A percentile compares a stretch with the other conserved stretches of the same genome.
Evolutionary conservation across 1,139 yeast species (phyloP).

Genomic region (Protomyces inouyei): DNA sequence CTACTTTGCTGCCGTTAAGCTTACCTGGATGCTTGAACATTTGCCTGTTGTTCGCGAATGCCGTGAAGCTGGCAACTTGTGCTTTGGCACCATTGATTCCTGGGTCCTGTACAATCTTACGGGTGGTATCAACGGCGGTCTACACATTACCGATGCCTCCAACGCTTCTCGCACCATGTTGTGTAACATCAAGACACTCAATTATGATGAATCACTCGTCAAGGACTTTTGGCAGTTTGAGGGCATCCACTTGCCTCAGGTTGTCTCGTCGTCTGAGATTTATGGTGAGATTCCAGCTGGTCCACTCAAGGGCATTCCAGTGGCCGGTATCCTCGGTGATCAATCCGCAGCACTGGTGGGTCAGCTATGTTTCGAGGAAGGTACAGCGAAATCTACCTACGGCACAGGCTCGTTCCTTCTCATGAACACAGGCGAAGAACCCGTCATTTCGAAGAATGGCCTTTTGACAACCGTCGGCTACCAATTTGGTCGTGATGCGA

Average conservation of each 20-base stretch:
- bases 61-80: slow-evolving; percentile 69
- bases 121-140: slow-evolving; percentile 46
- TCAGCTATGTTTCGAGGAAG: slow-evolving; percentile 75
- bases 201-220: slow-evolving; percentile 72
- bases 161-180: slow-evolving; percentile 90
- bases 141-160: slow-evolving; percentile 72
- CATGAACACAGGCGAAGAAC: slow-evolving; percentile 71
- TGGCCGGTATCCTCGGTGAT: slow-evolving; percentile 90
- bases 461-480: slow-evolving; percentile 84
- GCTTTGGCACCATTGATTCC: slow-evolving; percentile 92
- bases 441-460: slow-evolving; percentile 63
- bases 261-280: slow-evolving; percentile 71
- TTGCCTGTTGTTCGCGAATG: slow-evolving; percentile 62
- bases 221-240: slow-evolving; percentile 65
- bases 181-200: slow-evolving; percentile 71
- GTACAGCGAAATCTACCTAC: slow-evolving; percentile 93
- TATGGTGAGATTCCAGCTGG: slow-evolving; percentile 54
- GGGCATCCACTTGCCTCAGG: slow-evolving; percentile 62
- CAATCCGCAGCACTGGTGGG: slow-evolving; percentile 93
- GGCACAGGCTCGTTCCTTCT: slow-evolving; percentile 94
- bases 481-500: slow-evolving; percentile 66
- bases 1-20: slow-evolving; percentile 85
- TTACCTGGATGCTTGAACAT: slow-evolving; percentile 85
- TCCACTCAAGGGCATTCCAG: slow-evolving; percentile 55
- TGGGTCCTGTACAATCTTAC: slow-evolving; percentile 89